These are phyloP conservation scores for Parietichytrium sp. DNA, from an alignment of 108 stramenopile species.

Conservation along the genomic window DNA sequence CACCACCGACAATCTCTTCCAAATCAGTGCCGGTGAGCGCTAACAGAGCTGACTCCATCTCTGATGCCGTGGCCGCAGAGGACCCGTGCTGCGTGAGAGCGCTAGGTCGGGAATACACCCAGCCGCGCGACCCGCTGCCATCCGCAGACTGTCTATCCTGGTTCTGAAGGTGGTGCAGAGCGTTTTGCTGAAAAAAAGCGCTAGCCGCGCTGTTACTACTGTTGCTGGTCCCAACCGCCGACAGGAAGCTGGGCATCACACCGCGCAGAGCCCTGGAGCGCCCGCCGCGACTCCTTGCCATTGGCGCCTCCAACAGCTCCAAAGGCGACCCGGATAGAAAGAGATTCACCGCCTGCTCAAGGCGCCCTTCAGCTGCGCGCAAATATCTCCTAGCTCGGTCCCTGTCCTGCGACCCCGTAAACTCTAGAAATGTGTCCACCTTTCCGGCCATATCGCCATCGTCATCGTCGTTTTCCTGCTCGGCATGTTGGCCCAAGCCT, in stretches of 20 bases:
- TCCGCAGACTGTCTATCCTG: too few relatives aligned
- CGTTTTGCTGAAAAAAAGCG: background rate
- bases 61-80: too few relatives aligned
- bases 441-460: background rate
- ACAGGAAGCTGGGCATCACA: background rate
- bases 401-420: background rate
- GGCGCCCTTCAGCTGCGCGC: background rate
- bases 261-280: background rate
- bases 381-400: slow-evolving; percentile 4
- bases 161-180: background rate
- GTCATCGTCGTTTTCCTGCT: background rate
- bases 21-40: background rate
- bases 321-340: slow-evolving; percentile 22
- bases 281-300: background rate
- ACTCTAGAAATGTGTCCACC: slow-evolving; percentile 14
- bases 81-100: background rate
- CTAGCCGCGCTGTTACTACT: background rate
- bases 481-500: background rate
- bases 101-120: background rate
- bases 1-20: background rate
- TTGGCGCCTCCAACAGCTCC: slow-evolving; percentile 25
- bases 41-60: background rate
- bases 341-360: slow-evolving; percentile 31
- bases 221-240: background rate
- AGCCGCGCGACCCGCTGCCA: too few relatives aligned